phyloP scores from a whole-genome alignment of 228 moss, liverwort and hornwort genomes.

The Sphagnum magellanicum region DNA sequence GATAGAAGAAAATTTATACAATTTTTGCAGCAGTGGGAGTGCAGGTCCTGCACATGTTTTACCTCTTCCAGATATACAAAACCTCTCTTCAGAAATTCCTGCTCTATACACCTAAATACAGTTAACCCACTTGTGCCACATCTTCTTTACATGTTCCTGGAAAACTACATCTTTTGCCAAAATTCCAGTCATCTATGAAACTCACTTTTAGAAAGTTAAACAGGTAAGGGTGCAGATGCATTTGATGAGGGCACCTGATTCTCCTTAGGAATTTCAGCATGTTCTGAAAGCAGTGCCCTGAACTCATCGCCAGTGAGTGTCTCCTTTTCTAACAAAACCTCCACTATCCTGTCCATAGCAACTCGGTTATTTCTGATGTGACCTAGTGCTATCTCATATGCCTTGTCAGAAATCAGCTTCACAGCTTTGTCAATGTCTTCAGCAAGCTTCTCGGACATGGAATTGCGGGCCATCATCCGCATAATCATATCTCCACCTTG shows the following conservation, averaged over 20 bases:
- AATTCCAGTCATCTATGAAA: too few relatives aligned
- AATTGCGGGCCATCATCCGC: slow-evolving; percentile 98
- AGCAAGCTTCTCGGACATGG: slow-evolving; percentile 93
- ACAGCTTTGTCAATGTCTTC: slow-evolving; percentile 90
- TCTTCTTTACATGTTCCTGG: too few relatives aligned
- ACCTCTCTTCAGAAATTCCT: too few relatives aligned
- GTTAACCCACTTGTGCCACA: too few relatives aligned
- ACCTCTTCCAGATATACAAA: too few relatives aligned
- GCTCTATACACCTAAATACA: too few relatives aligned
- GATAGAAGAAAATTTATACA: too few relatives aligned
- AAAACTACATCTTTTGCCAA: too few relatives aligned
- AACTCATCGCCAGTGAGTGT: slow-evolving; percentile 82
- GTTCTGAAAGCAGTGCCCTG: slow-evolving; percentile 78
- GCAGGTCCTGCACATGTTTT: too few relatives aligned
- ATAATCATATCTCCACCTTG: slow-evolving; percentile 98
- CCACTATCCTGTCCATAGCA: slow-evolving; percentile 95
- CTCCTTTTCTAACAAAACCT: slow-evolving; percentile 83
- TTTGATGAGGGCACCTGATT: slow-evolving; percentile 49
- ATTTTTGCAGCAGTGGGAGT: too few relatives aligned
- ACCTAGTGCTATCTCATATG: slow-evolving; percentile 61
- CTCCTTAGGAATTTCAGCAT: slow-evolving; percentile 71
- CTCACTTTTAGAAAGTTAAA: slow-evolving; percentile 11
- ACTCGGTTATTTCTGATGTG: slow-evolving; percentile 80
- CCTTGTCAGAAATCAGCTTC: slow-evolving; percentile 79
- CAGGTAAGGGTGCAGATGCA: slow-evolving; percentile 47